Evolutionary conservation across 768 basidiomycete species (phyloP).

Genomic region (Suillus variegatus): DNA sequence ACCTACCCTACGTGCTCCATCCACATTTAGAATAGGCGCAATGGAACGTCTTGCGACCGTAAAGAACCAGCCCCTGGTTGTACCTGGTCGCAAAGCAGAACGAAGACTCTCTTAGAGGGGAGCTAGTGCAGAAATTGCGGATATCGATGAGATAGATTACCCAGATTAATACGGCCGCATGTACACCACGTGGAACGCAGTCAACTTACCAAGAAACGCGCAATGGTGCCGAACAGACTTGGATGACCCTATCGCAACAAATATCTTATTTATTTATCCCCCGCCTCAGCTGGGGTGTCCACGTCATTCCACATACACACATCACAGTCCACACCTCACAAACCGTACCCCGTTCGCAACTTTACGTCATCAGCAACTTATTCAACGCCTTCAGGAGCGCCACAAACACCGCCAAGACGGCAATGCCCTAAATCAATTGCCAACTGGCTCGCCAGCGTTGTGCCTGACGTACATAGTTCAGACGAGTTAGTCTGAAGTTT

Average conservation of each 20-base stretch:
- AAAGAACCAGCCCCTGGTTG: constrained; percentile 1
- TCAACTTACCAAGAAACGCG: not conserved
- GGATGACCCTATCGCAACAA: not conserved
- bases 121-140: not conserved
- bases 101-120: not conserved
- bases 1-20: not conserved
- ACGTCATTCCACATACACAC: not conserved
- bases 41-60: not conserved
- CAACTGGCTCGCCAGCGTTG: too few species aligned
- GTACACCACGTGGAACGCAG: not conserved
- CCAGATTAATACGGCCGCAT: not conserved
- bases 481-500: too few species aligned
- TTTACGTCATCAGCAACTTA: not conserved
- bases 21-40: not conserved
- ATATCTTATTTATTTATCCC: not conserved
- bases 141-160: not conserved
- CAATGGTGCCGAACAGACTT: not conserved
- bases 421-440: too few species aligned
- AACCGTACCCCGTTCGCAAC: not conserved
- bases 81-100: not conserved
- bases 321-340: not conserved
- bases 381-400: not conserved
- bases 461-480: too few species aligned
- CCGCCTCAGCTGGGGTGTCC: not conserved
- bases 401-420: too few species aligned